Evolutionary conservation across 768 basidiomycete genomes (phyloP).

Genomic region (Arthromyces matolae): DNA sequence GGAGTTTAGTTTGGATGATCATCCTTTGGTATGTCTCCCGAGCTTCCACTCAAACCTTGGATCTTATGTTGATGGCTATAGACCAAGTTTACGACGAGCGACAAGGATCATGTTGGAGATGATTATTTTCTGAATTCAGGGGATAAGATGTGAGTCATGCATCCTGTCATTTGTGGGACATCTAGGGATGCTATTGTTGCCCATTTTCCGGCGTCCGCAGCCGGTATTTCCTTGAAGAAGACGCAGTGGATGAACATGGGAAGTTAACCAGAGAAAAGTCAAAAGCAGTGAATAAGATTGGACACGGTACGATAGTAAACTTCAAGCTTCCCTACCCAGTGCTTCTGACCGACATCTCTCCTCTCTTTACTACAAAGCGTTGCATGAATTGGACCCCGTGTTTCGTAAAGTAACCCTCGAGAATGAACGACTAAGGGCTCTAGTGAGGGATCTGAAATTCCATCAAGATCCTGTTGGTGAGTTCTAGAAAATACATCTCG

Average conservation of each 20-base stretch:
- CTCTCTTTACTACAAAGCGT: conserved; percentile 38
- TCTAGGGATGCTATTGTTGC: too few species aligned
- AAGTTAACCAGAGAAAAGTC: conserved; percentile 69
- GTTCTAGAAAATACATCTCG: conserved; percentile 13
- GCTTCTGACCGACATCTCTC: background rate
- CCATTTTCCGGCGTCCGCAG: conserved; percentile 31
- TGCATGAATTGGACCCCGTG: conserved; percentile 81
- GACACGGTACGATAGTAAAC: conserved; percentile 65
- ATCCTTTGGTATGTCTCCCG: conserved; percentile 76
- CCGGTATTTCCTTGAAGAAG: conserved; percentile 90
- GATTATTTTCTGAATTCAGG: conserved; percentile 90
- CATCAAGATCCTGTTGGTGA: conserved; percentile 82
- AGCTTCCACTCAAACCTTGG: too few species aligned
- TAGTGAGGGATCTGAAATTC: conserved; percentile 77
- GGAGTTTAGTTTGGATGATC: conserved; percentile 73
- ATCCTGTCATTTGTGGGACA: too few species aligned
- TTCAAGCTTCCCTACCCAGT: background rate
- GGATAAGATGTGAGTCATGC: conserved; percentile 69
- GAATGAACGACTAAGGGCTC: conserved; percentile 61
- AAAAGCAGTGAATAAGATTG: conserved; percentile 92
- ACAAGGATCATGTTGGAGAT: conserved; percentile 79
- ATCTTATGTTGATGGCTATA: too few species aligned
- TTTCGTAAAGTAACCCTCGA: conserved; percentile 80
- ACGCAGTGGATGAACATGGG: conserved; percentile 67
- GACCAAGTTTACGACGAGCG: conserved; percentile 89